Base-by-base conservation (phyloP, 768 basidiomycete species). In the Russula olivacea region DNA sequence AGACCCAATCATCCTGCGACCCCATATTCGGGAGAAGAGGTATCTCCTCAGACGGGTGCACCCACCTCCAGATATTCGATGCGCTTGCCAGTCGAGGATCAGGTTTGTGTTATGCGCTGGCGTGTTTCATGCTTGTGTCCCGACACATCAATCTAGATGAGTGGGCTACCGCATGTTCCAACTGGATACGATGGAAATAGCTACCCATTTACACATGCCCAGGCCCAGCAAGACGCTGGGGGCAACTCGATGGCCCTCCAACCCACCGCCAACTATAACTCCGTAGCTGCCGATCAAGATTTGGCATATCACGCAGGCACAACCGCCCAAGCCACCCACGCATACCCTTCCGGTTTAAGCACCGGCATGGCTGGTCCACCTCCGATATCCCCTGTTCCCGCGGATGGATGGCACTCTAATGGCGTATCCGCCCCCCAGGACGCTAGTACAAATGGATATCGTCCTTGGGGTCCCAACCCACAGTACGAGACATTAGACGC, bases 1-100 rank as follows among this genome's bases (percentile, higher is more conserved):
- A 69, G 59, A 70, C 71, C 61, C 61, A 72, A 48, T 66, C 69
- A 62, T 59, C 65, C 40, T 69, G 70, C 15, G 63, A 67, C 45
- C 52, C 68, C 32, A 61, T 66, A 17, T 58, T 50, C 50, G 19
- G 67, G 34, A 50, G 71, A 51, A 49, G 70, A 47, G 49, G 48
- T 53, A 63, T 66, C 59, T 63, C 68, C 53, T 55, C 72, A 55
- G 52, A 53, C 69, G 65, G 56, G 66, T 55, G 28, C 65, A 68
- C 60, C 69, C 63, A 43, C 53, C 63, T 56, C 71, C 8, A 61
- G 57, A 55, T 60, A 59, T 61, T 25, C 66, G 25, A 59, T 58
- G 36, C 66, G 55, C 15, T 30, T 60, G 15, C 12, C 64, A 19
- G 47, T 48, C 48, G 59, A 60, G 9, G 66, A 67, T 52, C 59